Evolutionary conservation across 768 basidiomycete genomes (phyloP), one percentile per base, ranked within the genome.

Genomic region (Suillus decipiens): DNA sequence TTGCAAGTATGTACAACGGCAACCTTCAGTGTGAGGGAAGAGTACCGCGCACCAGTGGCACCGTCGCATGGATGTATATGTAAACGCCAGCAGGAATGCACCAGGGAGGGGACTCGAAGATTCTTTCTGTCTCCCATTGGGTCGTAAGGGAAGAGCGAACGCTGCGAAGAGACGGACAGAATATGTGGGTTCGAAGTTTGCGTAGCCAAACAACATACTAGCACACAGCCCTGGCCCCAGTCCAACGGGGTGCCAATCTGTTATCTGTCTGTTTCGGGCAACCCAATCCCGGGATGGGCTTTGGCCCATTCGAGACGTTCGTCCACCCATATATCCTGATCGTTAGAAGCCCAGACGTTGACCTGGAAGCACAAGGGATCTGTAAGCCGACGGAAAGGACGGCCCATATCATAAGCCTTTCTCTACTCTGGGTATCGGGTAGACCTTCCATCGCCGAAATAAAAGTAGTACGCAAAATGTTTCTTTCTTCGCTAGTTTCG

Each of bases 381-480:
- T 5, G 50, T 59, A 34, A 61, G 55, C 36, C 28, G 60, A 59
- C 60, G 60, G 33, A 59, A 61, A 12, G 36, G 19, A 5, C 48
- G 31, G 31, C 36, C 47, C 48, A 33, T 28, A 24, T 22, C 33
- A 24, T 31, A 61, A 9, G 47, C 60, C 60, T 55, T 36, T 59
- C 60, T 31, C 34, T 28, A 55, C 17, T 61, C 51, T 11, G 51
- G 51, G 19, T 53, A 53, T 53, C 19, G 31, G 19, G 19, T 11
- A 19, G 51, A 53, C 17, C 31, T 53, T 53, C 33, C 31, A 53
- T 34, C 5, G 11, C 19, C 7, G 51, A 53, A 53, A 53, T 31
- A 33, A 53, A 53, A 19, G 6, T 33, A 19, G 51, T 19, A 34
- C 31, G 51, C 33, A 53, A 33, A 11, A 53, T 19, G 3, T 9